phyloP scores from a whole-genome alignment of 2,329 filamentous ascomycete species.

The Aureobasidium namibiae region DNA sequence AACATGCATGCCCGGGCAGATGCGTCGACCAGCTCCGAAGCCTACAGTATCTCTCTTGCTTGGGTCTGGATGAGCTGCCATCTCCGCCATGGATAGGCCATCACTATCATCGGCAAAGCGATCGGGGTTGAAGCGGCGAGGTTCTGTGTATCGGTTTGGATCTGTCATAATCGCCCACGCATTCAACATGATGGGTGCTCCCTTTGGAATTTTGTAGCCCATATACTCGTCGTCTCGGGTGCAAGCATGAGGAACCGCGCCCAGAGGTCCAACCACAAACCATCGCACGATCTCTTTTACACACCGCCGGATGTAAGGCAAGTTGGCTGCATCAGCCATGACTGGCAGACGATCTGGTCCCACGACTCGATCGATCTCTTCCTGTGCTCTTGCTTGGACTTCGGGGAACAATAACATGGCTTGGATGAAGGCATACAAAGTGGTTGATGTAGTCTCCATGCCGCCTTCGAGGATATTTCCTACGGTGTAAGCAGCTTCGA shows the following conservation, averaged over 20 bases:
- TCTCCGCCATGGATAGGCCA: conserved; percentile 21
- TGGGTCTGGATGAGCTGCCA: conserved; percentile 28
- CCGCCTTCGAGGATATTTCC: conserved; percentile 31
- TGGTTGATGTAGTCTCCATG: conserved; percentile 32
- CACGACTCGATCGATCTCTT: conserved; percentile 19
- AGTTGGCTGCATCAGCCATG: conserved; percentile 24
- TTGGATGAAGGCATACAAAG: conserved; percentile 29
- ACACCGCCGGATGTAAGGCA: conserved; percentile 26
- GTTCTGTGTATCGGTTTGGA: conserved; percentile 29
- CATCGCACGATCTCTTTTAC: conserved; percentile 29
- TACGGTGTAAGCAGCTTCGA: conserved; percentile 26
- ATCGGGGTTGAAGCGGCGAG: conserved; percentile 30
- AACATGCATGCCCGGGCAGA: conserved; percentile 52
- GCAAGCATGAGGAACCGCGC: conserved; percentile 32
- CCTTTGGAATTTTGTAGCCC: conserved; percentile 32
- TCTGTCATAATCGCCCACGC: conserved; percentile 35
- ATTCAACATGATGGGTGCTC: conserved; percentile 29
- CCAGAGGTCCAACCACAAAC: conserved; percentile 24
- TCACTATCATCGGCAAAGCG: conserved; percentile 22
- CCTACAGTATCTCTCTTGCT: conserved; percentile 45
- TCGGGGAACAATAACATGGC: conserved; percentile 22
- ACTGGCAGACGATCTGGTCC: conserved; percentile 22
- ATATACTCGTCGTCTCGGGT: conserved; percentile 21
- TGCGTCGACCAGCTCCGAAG: conserved; percentile 48
- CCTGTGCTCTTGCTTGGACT: conserved; percentile 16